phyloP scores from a whole-genome alignment of 345 rosid species.

The Garcia nutans region DNA sequence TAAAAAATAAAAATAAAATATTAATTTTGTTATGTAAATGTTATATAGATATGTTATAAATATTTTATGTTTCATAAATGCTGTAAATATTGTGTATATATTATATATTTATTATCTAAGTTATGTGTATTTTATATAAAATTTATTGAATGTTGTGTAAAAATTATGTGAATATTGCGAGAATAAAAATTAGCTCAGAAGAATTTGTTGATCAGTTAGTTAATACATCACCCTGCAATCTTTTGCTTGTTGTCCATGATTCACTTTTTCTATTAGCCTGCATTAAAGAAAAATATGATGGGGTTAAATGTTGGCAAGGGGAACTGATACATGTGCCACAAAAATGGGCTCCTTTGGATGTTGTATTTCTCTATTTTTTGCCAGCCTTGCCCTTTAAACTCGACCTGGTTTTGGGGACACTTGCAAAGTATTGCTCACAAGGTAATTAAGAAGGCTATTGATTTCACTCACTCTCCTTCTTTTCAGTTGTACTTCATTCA shows the following conservation, averaged over 20 bases:
- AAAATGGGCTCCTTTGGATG: slow-evolving; percentile 86
- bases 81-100: too few relatives aligned
- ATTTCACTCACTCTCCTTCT: not conserved
- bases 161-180: too few relatives aligned
- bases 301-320: slow-evolving; percentile 96
- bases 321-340: slow-evolving; percentile 73
- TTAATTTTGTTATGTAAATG: too few relatives aligned
- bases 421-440: slow-evolving; percentile 56
- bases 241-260: slow-evolving; percentile 77
- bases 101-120: too few relatives aligned
- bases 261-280: slow-evolving; percentile 73
- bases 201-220: slow-evolving; percentile 62
- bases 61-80: too few relatives aligned
- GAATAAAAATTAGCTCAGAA: slow-evolving; percentile 68
- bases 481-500: not conserved
- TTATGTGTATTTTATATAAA: too few relatives aligned
- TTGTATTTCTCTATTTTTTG: slow-evolving; percentile 72
- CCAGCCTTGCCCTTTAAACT: slow-evolving; percentile 73
- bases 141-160: too few relatives aligned
- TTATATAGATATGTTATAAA: too few relatives aligned
- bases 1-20: too few relatives aligned
- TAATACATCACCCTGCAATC: slow-evolving; percentile 48
- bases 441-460: slow-evolving; percentile 41
- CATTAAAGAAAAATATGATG: slow-evolving; percentile 74
- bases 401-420: slow-evolving; percentile 50